Evolutionary conservation across 768 basidiomycete genomes (phyloP).

Genomic region (Termitomyces sp.): DNA sequence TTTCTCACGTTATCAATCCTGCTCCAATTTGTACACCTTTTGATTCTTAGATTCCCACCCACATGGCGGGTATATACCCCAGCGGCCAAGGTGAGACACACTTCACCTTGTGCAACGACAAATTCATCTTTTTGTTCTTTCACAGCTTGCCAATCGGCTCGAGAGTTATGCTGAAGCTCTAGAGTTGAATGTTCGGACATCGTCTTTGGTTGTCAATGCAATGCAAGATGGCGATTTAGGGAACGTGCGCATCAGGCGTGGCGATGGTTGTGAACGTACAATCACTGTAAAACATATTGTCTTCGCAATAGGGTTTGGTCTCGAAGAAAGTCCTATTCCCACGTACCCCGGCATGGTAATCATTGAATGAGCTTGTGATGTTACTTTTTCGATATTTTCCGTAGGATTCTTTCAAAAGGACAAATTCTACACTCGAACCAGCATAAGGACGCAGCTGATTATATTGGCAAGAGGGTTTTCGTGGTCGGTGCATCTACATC

Average conservation of each 20-base stretch:
- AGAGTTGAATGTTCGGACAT: slow-evolving; percentile 67
- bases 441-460: slow-evolving; percentile 53
- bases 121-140: too few relatives aligned
- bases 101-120: neutral
- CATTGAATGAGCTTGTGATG: neutral
- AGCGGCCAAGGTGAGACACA: slow-evolving; percentile 39
- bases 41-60: slow-evolving; percentile 45
- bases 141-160: slow-evolving; percentile 61
- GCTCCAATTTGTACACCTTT: neutral
- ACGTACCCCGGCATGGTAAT: slow-evolving; percentile 42
- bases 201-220: slow-evolving; percentile 32
- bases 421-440: slow-evolving; percentile 55
- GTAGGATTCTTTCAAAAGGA: slow-evolving; percentile 59
- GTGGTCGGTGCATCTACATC: slow-evolving; percentile 70
- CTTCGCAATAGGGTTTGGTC: slow-evolving; percentile 45
- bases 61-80: slow-evolving; percentile 62
- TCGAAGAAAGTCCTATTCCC: slow-evolving; percentile 37
- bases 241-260: slow-evolving; percentile 38
- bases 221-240: slow-evolving; percentile 34
- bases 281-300: slow-evolving; percentile 48
- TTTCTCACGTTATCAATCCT: neutral
- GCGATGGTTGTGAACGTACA: slow-evolving; percentile 30
- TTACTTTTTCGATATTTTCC: neutral
- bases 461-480: slow-evolving; percentile 65
- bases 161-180: slow-evolving; percentile 58